phyloP scores from a whole-genome alignment of 2,329 filamentous ascomycete genomes.

The Penicillium expansum region DNA sequence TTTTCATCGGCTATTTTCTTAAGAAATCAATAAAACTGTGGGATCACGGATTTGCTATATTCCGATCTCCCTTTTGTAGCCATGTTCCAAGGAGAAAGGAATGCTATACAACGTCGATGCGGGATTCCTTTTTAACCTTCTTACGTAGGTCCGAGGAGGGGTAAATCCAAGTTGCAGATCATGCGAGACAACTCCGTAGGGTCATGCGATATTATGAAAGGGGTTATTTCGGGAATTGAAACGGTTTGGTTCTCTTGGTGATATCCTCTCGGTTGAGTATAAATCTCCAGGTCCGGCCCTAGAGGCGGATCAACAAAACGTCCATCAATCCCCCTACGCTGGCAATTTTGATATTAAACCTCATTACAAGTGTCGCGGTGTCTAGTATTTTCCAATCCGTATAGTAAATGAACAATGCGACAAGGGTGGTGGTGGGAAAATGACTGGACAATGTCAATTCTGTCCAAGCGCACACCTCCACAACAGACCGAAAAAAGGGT shows the following conservation, averaged over 20 bases:
- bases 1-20: conserved; percentile 5
- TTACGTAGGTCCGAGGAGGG: conserved; percentile 27
- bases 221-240: background rate
- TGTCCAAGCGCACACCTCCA: conserved; percentile 9
- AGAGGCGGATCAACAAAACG: background rate
- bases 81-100: conserved; percentile 13
- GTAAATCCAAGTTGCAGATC: conserved; percentile 27
- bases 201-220: conserved; percentile 21
- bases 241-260: background rate
- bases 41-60: conserved; percentile 9
- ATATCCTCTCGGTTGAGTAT: background rate
- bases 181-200: conserved; percentile 22
- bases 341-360: conserved; percentile 5
- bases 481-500: conserved; percentile 3
- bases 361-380: conserved; percentile 15
- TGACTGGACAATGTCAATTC: conserved; percentile 8
- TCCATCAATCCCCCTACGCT: conserved; percentile 6
- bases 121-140: conserved; percentile 10
- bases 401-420: conserved; percentile 18
- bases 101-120: conserved; percentile 16
- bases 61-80: background rate
- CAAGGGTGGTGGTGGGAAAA: conserved; percentile 11
- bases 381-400: background rate
- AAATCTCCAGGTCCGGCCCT: background rate
- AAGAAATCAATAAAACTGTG: background rate